phyloP scores from a whole-genome alignment of 768 basidiomycete genomes.

The Clitopilus hobsonii region DNA sequence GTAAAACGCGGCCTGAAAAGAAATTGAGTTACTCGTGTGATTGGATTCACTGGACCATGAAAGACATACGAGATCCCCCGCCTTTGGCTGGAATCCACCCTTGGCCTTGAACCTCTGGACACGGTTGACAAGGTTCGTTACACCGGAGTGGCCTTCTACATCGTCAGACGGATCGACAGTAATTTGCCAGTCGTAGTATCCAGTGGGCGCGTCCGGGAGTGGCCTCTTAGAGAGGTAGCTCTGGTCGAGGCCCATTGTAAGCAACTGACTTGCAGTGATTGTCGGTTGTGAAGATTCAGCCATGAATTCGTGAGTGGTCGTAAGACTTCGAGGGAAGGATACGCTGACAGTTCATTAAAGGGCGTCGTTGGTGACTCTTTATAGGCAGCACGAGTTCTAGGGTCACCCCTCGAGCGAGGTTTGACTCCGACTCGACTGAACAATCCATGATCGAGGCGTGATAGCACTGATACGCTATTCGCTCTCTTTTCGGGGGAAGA shows the following conservation, averaged over 20 bases:
- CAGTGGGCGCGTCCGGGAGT: slow-evolving; percentile 36
- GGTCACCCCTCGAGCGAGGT: no score
- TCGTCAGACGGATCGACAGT: slow-evolving; percentile 20
- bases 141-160: slow-evolving; percentile 26
- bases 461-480: no score
- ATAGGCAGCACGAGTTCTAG: no score
- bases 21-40: background rate
- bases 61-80: slow-evolving; percentile 17
- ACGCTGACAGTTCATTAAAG: no score
- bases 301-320: no score
- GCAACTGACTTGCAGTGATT: slow-evolving; percentile 19
- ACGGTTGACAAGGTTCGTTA: slow-evolving; percentile 26
- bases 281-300: background rate
- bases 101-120: slow-evolving; percentile 19
- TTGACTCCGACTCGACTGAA: no score
- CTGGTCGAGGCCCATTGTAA: slow-evolving; percentile 25
- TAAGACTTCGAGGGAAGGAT: no score
- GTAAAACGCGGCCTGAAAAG: slow-evolving; percentile 22
- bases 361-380: no score
- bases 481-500: no score
- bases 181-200: slow-evolving; percentile 40
- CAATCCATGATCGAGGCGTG: no score
- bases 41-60: background rate
- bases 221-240: slow-evolving; percentile 30
- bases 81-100: slow-evolving; percentile 17